These are phyloP conservation scores for Carallia brachiata DNA, from an alignment of 345 rosid genomes.

Conservation along the genomic window DNA sequence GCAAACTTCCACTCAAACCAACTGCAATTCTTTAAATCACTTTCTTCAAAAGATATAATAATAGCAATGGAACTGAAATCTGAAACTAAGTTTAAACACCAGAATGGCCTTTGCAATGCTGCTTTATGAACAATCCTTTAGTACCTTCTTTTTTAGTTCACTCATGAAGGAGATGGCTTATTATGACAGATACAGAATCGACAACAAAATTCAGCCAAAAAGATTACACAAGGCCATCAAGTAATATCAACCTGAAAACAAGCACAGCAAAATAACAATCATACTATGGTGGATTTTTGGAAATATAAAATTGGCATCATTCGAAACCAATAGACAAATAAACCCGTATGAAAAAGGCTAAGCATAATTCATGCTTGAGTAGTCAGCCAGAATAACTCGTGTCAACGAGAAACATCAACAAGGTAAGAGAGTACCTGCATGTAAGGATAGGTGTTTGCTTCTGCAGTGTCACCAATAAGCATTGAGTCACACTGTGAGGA, in stretches of 20 bases:
- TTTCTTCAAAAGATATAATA: no score
- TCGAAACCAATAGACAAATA: not conserved
- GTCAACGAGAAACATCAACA: not conserved
- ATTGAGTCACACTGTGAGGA: slow-evolving; percentile 93
- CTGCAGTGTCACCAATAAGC: slow-evolving; percentile 92
- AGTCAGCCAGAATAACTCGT: not conserved
- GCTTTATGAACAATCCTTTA: no score
- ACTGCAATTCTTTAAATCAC: no score
- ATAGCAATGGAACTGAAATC: no score
- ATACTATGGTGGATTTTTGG: not conserved
- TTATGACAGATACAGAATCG: not conserved
- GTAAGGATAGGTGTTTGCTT: slow-evolving; percentile 97
- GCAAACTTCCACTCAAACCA: no score
- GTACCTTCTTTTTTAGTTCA: no score
- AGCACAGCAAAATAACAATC: not conserved
- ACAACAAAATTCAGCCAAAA: slow-evolving; percentile 1
- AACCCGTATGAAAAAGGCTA: not conserved
- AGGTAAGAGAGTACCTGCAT: slow-evolving; percentile 46
- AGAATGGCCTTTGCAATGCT: no score
- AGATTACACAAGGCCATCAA: not conserved
- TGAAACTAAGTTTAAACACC: no score
- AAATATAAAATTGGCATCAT: not conserved
- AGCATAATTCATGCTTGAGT: not conserved
- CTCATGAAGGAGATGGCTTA: not conserved
- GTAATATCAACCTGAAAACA: not conserved